Percentiles rank a stretch among this genome's conserved stretches.
These are phyloP conservation scores for Populus simonii DNA, from an alignment of 345 rosid genomes.

Conservation along the genomic window DNA sequence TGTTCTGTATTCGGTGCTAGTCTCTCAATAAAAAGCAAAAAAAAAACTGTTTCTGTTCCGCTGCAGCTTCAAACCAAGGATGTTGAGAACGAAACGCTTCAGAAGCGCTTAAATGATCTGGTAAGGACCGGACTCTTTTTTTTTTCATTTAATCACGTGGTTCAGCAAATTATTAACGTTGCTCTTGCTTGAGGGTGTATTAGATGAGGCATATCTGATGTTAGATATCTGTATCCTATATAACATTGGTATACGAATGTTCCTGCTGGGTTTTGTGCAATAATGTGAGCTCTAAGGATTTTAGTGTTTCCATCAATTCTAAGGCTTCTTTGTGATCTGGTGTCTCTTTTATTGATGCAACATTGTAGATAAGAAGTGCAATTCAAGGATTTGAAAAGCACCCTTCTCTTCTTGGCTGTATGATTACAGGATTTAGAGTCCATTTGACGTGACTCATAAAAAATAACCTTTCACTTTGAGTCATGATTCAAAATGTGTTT, in stretches of 20 bases:
- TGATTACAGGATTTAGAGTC: background rate
- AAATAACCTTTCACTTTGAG: background rate
- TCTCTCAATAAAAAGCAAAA: background rate
- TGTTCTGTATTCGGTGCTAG: background rate
- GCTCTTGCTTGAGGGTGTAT: background rate
- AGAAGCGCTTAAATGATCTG: slow-evolving; percentile 59
- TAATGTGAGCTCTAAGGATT: background rate
- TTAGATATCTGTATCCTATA: background rate
- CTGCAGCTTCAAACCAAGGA: slow-evolving; percentile 65
- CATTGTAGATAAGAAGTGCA: background rate
- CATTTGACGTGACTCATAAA: too few relatives aligned
- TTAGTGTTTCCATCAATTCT: background rate
- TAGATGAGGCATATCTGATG: background rate
- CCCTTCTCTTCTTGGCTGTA: background rate
- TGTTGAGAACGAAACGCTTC: slow-evolving; percentile 51
- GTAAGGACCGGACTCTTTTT: slow-evolving; percentile 32
- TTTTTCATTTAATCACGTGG: background rate
- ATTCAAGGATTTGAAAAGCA: background rate
- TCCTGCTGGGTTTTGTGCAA: background rate
- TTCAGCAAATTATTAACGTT: background rate
- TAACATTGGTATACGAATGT: background rate
- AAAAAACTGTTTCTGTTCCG: slow-evolving; percentile 2
- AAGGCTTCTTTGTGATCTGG: background rate
- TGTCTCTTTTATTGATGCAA: background rate
- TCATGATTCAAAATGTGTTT: background rate